phyloP scores from a whole-genome alignment of 2,329 filamentous ascomycete genomes.

The Tetracladium maxilliforme region DNA sequence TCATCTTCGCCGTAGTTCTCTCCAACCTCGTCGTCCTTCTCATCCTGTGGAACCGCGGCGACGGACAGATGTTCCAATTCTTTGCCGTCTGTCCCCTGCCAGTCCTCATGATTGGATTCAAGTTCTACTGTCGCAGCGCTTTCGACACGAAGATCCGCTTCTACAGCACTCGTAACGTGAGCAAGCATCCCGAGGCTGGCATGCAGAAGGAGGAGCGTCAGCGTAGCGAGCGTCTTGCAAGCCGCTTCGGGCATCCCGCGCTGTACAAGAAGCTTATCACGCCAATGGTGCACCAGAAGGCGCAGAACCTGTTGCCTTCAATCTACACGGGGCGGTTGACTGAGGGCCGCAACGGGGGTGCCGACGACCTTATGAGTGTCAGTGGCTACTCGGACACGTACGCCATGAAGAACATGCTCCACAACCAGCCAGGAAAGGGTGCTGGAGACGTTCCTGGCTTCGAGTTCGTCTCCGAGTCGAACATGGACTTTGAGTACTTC shows the following conservation, averaged over 20 bases:
- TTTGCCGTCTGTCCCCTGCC: conserved; percentile 60
- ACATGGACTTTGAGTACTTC: conserved; percentile 83
- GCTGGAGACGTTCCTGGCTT: conserved; percentile 49
- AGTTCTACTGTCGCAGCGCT: conserved; percentile 60
- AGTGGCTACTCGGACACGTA: conserved; percentile 75
- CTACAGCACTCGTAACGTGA: conserved; percentile 52
- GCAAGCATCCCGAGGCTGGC: conserved; percentile 26
- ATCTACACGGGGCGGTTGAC: conserved; percentile 72
- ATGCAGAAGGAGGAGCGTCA: conserved; percentile 32
- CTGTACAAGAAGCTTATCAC: conserved; percentile 82
- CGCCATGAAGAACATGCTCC: conserved; percentile 63
- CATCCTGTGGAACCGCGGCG: conserved; percentile 56
- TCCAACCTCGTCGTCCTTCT: conserved; percentile 68
- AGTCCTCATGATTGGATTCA: conserved; percentile 69
- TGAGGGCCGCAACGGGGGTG: conserved; percentile 46
- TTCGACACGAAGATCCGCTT: conserved; percentile 75
- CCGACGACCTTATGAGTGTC: conserved; percentile 38
- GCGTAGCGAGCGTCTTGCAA: conserved; percentile 55
- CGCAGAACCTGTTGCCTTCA: conserved; percentile 71
- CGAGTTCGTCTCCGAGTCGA: conserved; percentile 74
- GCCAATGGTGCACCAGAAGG: conserved; percentile 88
- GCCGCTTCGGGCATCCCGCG: conserved; percentile 79
- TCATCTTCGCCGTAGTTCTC: conserved; percentile 69
- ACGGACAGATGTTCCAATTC: conserved; percentile 43
- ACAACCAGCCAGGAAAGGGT: conserved; percentile 1